phyloP scores from a whole-genome alignment of 768 basidiomycete species.

The Auricularia sp. region DNA sequence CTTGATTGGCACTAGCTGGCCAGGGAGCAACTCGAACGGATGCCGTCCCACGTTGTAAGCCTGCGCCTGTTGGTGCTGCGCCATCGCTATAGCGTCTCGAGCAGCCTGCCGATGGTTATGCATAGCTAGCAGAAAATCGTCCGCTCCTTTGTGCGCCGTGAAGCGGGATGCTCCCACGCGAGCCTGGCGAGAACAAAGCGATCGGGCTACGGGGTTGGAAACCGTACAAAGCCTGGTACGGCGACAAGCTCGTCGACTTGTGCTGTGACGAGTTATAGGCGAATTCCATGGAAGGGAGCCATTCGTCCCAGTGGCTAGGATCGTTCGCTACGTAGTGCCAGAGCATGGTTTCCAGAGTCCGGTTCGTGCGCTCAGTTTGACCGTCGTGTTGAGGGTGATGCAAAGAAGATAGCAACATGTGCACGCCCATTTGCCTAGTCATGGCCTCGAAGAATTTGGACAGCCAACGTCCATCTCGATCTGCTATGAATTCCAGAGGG shows the following conservation, averaged over 20 bases:
- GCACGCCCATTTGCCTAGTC: background rate
- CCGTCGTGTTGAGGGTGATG: constrained; percentile 24
- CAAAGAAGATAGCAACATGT: constrained; percentile 7
- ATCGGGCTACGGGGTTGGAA: constrained; percentile 14
- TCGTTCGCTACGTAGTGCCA: constrained; percentile 20
- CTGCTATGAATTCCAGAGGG: constrained; percentile 8
- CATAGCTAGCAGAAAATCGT: background rate
- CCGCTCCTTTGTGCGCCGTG: background rate
- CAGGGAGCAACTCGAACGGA: constrained; percentile 18
- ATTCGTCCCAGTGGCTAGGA: constrained; percentile 19
- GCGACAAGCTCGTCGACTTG: constrained; percentile 19
- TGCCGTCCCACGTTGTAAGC: constrained; percentile 13
- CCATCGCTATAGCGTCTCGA: constrained; percentile 8
- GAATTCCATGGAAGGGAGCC: constrained; percentile 17
- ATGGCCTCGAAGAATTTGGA: constrained; percentile 4
- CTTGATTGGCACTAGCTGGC: constrained; percentile 22
- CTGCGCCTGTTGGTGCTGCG: constrained; percentile 6
- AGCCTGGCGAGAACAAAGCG: constrained; percentile 1
- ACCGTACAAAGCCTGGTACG: constrained; percentile 21
- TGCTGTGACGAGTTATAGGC: constrained; percentile 25
- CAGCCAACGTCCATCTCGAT: too few relatives aligned
- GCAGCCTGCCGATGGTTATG: constrained; percentile 6
- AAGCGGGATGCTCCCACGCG: background rate
- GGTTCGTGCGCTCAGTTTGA: constrained; percentile 28
- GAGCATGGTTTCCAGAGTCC: constrained; percentile 22